phyloP scores from a whole-genome alignment of 1,139 yeast genomes.

The Pichia sp. region DNA sequence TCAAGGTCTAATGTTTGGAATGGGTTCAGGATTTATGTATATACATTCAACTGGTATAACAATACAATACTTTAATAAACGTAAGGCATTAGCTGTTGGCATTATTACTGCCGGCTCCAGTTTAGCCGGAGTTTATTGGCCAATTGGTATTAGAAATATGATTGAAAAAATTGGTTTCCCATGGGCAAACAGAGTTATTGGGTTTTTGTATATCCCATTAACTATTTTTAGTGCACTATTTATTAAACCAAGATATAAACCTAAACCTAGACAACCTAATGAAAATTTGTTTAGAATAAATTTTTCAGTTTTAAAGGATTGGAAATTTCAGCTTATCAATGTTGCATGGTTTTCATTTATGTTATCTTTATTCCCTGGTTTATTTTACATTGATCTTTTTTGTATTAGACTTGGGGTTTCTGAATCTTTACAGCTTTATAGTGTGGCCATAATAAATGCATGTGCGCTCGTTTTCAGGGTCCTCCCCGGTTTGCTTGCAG shows the following conservation, averaged over 20 bases:
- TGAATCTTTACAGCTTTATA: constrained; percentile 27
- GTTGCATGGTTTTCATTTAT: constrained; percentile 22
- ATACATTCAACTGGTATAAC: constrained; percentile 38
- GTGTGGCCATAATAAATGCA: constrained; percentile 45
- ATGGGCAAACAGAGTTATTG: constrained; percentile 46
- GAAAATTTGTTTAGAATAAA: constrained; percentile 26
- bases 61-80: constrained; percentile 50
- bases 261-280: constrained; percentile 23
- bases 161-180: constrained; percentile 39
- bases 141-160: constrained; percentile 36
- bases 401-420: constrained; percentile 31
- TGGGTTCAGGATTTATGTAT: constrained; percentile 43
- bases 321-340: constrained; percentile 31
- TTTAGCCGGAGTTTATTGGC: constrained; percentile 55
- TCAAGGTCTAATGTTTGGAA: constrained; percentile 47
- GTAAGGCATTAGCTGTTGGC: constrained; percentile 52
- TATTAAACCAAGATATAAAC: constrained; percentile 28
- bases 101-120: constrained; percentile 57
- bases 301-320: constrained; percentile 27
- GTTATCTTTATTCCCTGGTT: constrained; percentile 18
- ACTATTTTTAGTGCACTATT: constrained; percentile 31
- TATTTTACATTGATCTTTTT: constrained; percentile 37
- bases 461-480: constrained; percentile 39
- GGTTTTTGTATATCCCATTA: constrained; percentile 38
- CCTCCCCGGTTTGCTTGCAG: constrained; percentile 42